Conservation (phyloP, 805 yeast species). For the Starmerella vitae region DNA sequence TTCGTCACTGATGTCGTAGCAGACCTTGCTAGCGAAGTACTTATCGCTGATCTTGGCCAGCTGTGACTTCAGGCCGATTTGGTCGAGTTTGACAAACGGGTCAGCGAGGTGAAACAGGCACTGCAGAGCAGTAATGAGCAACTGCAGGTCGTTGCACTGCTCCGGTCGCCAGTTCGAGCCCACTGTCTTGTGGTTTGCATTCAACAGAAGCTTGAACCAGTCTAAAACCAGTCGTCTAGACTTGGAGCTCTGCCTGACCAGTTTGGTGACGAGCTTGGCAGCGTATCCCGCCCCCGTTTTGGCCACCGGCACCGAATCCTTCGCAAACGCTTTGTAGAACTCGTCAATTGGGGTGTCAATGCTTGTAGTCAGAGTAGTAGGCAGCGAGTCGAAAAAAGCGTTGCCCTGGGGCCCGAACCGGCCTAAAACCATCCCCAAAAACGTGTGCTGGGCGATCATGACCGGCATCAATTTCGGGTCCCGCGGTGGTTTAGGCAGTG, state of each 20-base stretch:
- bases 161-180: conserved; percentile 60
- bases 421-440: conserved; percentile 4
- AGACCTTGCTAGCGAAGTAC: conserved; percentile 43
- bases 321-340: conserved; percentile 26
- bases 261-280: conserved; percentile 50
- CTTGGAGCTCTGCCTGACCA: conserved; percentile 56
- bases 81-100: conserved; percentile 62
- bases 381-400: not conserved
- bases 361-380: conserved; percentile 1
- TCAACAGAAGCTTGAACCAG: conserved; percentile 62
- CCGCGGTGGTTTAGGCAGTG: conserved; percentile 1
- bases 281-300: conserved; percentile 20
- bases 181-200: conserved; percentile 71
- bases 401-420: not conserved
- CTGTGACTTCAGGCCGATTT: conserved; percentile 28
- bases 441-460: not conserved
- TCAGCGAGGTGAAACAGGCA: conserved; percentile 58
- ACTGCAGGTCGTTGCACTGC: conserved; percentile 60
- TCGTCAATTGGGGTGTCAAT: conserved; percentile 25
- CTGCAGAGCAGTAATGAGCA: conserved; percentile 63
- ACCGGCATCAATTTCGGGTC: not conserved
- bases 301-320: conserved; percentile 8
- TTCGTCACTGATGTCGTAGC: conserved; percentile 63
- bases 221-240: conserved; percentile 52
- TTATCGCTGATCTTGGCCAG: conserved; percentile 63